Base-by-base conservation (phyloP, 257 asterid species). In the Nemophila menziesii region DNA sequence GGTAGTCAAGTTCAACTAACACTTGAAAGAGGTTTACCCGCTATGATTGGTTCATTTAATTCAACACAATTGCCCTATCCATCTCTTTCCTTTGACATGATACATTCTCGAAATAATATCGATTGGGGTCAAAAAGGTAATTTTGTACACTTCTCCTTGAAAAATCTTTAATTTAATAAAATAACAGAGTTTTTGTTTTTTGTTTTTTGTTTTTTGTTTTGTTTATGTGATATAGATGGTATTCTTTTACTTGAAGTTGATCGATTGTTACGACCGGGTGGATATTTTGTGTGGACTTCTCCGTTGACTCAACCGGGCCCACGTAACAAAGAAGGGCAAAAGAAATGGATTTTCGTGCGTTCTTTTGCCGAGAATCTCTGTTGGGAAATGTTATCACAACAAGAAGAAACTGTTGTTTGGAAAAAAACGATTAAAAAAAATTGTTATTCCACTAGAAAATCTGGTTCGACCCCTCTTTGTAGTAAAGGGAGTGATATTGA, bases 1-100 rank as follows among this genome's bases (percentile, higher is more conserved):
- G 99, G 99, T 46, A 90, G 99, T 73, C 99, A 90, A 75, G 96
- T 85, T 57, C 99, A 90, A 58, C 77, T 90, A 46, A 90, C 96
- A 43, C 92, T 82, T 23, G 99, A 90, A 75, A 74, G 99, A 70
- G 99, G 99, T 39, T 92, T 90, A 53, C 99, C 99, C 9, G 99
- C 99, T 37, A 74, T 90, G 92, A 72, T 85, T 57, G 94, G 92
- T 48, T 85, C 96, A 47, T 85, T 90, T 61, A 56, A 79, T 54
- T 76, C 92, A 45, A 79, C 73, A 71, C 96, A 90, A 70, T 66
- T 90, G 63, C 96, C 99, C 12, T 81, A 68, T 71, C 89, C 99
- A 42, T 85, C 92, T 48, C 82, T 90, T 44, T 90, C 99, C 16
- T 90, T 85, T 52, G 99, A 90, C 61, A 90, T 90, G 99, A 75